These are phyloP conservation scores for Nicotiana tomentosiformis DNA, from an alignment of 257 asterid species.

Conservation along the genomic window DNA sequence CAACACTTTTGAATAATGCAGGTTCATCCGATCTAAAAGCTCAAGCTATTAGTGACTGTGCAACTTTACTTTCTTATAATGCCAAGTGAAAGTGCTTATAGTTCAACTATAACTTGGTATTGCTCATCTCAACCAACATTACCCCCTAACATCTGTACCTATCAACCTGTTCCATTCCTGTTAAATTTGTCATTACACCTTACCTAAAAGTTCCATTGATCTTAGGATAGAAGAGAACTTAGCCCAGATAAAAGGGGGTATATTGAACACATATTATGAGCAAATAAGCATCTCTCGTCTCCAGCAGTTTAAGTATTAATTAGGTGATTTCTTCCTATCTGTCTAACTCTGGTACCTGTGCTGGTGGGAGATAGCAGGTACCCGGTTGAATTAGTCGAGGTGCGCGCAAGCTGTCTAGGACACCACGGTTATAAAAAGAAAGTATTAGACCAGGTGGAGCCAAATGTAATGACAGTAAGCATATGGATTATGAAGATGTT, in stretches of 20 bases:
- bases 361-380: too few species aligned
- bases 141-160: not conserved
- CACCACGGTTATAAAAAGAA: too few species aligned
- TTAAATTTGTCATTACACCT: not conserved
- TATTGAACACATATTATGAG: not conserved
- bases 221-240: not conserved
- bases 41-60: not conserved
- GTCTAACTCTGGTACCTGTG: too few species aligned
- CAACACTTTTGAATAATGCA: not conserved
- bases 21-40: not conserved
- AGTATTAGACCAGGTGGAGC: not conserved
- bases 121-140: not conserved
- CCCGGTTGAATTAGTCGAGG: too few species aligned
- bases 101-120: not conserved
- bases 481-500: not conserved
- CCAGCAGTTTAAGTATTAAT: not conserved
- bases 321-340: not conserved
- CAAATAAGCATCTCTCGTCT: not conserved
- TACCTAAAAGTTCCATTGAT: not conserved
- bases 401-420: too few species aligned
- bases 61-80: not conserved
- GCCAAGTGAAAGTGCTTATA: not conserved
- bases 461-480: not conserved
- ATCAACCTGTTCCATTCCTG: not conserved
- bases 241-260: not conserved